phyloP scores from a whole-genome alignment of 1,139 yeast species.

The Hyphopichia wangnamkhiaoensis region DNA sequence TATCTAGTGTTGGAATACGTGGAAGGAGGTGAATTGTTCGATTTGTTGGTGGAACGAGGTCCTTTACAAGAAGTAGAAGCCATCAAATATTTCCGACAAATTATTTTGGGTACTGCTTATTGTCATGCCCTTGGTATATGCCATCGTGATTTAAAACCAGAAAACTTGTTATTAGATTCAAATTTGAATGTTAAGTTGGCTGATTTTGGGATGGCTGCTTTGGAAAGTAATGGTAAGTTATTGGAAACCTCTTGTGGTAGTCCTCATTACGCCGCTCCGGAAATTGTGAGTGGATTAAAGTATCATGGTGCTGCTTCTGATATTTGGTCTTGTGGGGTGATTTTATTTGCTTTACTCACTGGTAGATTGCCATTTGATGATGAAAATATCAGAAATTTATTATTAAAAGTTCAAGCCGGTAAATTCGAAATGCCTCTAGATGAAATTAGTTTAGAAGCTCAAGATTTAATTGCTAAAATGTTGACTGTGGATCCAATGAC shows the following conservation, averaged over 20 bases:
- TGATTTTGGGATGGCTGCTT: constrained; percentile 87
- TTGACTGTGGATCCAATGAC: constrained; percentile 75
- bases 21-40: constrained; percentile 82
- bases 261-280: constrained; percentile 89
- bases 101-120: constrained; percentile 75
- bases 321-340: constrained; percentile 86
- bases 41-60: constrained; percentile 74
- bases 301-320: constrained; percentile 85
- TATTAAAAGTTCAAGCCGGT: constrained; percentile 76
- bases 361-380: constrained; percentile 85
- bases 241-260: constrained; percentile 83
- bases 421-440: constrained; percentile 71
- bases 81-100: constrained; percentile 72
- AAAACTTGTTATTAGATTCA: constrained; percentile 67
- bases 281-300: constrained; percentile 73
- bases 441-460: constrained; percentile 64
- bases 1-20: constrained; percentile 77
- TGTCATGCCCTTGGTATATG: constrained; percentile 81
- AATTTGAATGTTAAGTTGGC: constrained; percentile 73
- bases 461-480: constrained; percentile 69
- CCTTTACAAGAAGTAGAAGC: constrained; percentile 78
- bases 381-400: constrained; percentile 68
- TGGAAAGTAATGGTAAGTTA: constrained; percentile 69
- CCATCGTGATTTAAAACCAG: constrained; percentile 82
- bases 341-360: constrained; percentile 71